Conservation (phyloP, 371 early-diverging fungal genomes). For the Rozella allomycis region DNA sequence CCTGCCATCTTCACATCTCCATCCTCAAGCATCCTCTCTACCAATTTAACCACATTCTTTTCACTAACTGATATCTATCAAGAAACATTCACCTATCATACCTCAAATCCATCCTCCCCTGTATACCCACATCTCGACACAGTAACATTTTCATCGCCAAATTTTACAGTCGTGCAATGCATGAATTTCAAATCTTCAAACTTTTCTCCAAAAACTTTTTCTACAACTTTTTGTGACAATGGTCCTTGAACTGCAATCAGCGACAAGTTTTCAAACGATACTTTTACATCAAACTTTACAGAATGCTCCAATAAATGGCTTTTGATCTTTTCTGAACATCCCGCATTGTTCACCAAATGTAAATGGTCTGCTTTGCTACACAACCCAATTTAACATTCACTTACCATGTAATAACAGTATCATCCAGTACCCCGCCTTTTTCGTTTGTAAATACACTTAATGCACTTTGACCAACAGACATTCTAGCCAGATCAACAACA, state of each 20-base stretch:
- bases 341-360: conserved; percentile 92
- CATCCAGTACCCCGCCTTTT: conserved; percentile 90
- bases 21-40: conserved; percentile 42
- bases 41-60: conserved; percentile 22
- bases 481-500: conserved; percentile 58
- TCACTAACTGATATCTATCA: conserved; percentile 55
- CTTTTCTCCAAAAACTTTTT: conserved; percentile 23
- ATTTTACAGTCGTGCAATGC: conserved; percentile 45
- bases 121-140: conserved; percentile 92
- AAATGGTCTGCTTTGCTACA: no score
- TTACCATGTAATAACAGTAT: conserved; percentile 79
- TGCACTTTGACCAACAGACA: conserved; percentile 56
- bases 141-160: conserved; percentile 58
- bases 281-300: conserved; percentile 36
- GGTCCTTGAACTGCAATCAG: conserved; percentile 78
- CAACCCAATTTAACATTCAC: no score
- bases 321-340: conserved; percentile 84
- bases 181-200: conserved; percentile 62
- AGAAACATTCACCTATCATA: conserved; percentile 10
- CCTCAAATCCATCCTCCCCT: conserved; percentile 98
- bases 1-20: conserved; percentile 76
- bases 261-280: conserved; percentile 66
- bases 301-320: conserved; percentile 60
- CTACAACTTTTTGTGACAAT: conserved; percentile 29
- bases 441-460: conserved; percentile 84